A percentile compares a stretch with the other conserved stretches of the same genome.
Evolutionary conservation across 352 stramenopile species (phyloP).

Genomic region (Phytophthora lateralis): DNA sequence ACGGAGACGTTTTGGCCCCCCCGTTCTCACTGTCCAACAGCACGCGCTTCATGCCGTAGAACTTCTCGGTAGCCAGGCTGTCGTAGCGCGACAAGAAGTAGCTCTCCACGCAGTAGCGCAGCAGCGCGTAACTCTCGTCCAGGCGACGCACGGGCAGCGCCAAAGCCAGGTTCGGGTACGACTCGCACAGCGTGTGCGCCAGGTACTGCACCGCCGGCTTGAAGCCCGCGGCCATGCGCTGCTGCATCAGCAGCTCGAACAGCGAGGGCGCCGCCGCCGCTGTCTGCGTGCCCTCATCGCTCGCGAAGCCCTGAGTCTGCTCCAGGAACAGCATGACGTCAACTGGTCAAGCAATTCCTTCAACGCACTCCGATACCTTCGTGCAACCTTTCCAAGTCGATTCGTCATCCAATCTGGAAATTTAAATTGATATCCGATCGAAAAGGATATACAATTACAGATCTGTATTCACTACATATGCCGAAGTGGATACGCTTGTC

Average conservation of each 20-base stretch:
- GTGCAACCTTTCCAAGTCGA: neutral
- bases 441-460: neutral
- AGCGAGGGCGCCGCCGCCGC: constrained; percentile 56
- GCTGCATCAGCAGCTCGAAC: constrained; percentile 89
- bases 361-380: constrained; percentile 10
- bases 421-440: neutral
- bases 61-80: constrained; percentile 79
- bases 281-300: constrained; percentile 11
- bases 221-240: constrained; percentile 78
- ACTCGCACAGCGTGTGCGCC: constrained; percentile 69
- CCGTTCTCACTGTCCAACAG: constrained; percentile 31
- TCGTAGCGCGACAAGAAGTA: constrained; percentile 85
- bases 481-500: neutral
- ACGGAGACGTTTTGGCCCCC: constrained; percentile 33
- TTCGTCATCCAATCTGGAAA: constrained; percentile 1
- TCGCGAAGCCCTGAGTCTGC: constrained; percentile 75
- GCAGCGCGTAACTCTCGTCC: constrained; percentile 80
- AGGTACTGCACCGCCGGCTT: constrained; percentile 83
- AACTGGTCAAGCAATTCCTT: constrained; percentile 8
- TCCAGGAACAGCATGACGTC: constrained; percentile 78
- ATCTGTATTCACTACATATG: no score
- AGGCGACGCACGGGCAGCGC: constrained; percentile 64
- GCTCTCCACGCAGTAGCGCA: constrained; percentile 60
- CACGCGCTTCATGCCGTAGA: constrained; percentile 88
- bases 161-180: constrained; percentile 67